phyloP scores from a whole-genome alignment of 441 rosid species.

The Mallotus repandus region DNA sequence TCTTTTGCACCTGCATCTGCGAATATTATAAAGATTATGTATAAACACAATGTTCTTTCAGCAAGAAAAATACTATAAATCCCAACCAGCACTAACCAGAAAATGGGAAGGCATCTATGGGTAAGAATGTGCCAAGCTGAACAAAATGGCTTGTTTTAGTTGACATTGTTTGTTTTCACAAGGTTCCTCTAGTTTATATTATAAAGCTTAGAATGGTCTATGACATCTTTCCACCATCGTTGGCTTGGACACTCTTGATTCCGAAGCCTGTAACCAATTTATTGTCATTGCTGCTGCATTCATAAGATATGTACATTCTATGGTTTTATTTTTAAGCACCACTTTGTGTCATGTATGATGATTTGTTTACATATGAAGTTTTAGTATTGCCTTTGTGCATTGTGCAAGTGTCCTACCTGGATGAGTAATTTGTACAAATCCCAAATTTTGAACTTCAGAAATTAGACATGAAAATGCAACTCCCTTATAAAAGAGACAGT shows the following conservation, averaged over 20 bases:
- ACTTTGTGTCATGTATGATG: no score
- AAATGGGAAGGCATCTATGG: not conserved
- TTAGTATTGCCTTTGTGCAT: not conserved
- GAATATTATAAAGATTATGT: no score
- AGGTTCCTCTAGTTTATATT: not conserved
- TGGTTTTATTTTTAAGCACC: no score
- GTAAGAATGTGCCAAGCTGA: not conserved
- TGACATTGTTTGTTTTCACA: not conserved
- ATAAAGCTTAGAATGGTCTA: not conserved
- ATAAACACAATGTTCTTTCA: not conserved
- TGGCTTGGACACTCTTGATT: no score
- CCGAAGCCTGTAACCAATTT: no score
- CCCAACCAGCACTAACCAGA: not conserved
- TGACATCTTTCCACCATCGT: no score
- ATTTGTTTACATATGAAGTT: not conserved
- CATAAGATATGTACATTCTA: not conserved
- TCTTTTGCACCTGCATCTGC: not conserved
- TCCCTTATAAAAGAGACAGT: not conserved
- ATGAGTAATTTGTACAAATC: constrained; percentile 1
- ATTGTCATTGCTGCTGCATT: not conserved
- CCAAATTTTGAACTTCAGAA: not conserved
- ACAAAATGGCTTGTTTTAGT: not conserved
- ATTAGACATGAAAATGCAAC: not conserved
- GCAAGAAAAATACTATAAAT: not conserved
- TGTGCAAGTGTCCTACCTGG: not conserved